Evolutionary conservation across 768 basidiomycete genomes (phyloP), one percentile per base, ranked within the genome.

Genomic region (Tricholoma bakamatsutake): DNA sequence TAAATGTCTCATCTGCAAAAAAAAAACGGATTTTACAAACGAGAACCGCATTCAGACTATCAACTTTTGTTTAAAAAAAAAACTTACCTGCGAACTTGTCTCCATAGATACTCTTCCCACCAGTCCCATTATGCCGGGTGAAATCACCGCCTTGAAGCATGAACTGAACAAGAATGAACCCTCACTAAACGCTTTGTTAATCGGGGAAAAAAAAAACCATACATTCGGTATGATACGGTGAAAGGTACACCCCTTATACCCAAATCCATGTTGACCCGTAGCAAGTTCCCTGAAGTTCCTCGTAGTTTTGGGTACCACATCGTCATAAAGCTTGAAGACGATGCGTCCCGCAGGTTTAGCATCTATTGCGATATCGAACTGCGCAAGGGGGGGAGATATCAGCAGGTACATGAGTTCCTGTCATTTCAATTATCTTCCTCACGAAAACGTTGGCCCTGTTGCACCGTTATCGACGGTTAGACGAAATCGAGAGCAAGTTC

Each of bases 101-200:
- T 33, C 92, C 93, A 62, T 92, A 95, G 67, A 93, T 91, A 12
- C 88, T 91, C 68, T 84, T 78, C n/a, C 89, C 89, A 33, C 91
- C 89, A 0, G 87, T 91, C 12, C 88, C 88, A 59, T 91, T 81
- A 59, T 80, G 76, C 9, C 71, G 66, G 30, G 88, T 90, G 70
- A 93, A 92, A 71, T 94, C 92, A 24, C 92, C 92, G 24, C 90
- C 92, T 68, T 93, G 91, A 46, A 88, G 69, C 90, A 93, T 93
- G 73, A 89, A 90, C 80, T 81, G 21, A 24, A n/a, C n/a, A n/a
- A n/a, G n/a, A n/a, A n/a, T n/a, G n/a, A n/a, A n/a, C n/a, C n/a
- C n/a, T n/a, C n/a, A n/a, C n/a, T n/a, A n/a, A n/a, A n/a, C n/a
- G n/a, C n/a, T n/a, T n/a, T n/a, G n/a, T n/a, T n/a, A n/a, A n/a